Evolutionary conservation across 2,329 filamentous ascomycete genomes (phyloP), one percentile per base, ranked within the genome.

Genomic region (Lachnum nothofagi): DNA sequence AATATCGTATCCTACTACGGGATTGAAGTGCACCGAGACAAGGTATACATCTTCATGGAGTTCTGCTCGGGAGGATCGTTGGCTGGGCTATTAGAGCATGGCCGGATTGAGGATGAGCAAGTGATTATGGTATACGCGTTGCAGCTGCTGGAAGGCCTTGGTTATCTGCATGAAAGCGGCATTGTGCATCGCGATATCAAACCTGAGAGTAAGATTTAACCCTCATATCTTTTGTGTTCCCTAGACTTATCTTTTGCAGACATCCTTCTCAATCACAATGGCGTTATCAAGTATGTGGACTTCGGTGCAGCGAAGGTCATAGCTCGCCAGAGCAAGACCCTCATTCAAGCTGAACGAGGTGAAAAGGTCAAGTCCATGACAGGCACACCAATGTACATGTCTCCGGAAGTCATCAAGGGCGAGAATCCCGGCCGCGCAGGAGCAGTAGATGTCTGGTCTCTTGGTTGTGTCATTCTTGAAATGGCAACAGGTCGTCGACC

Each of bases 21-120:
- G 50, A 97, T 98, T 63, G 93, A 98, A 68, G 93, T 96, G 2
- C 93, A 98, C 69, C 82, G 93, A 55, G 93, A 98, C 74, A 93
- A 95, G 65, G 93, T 98, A n/a, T 98, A 97, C 69, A 96, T 98
- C 59, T 98, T 98, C 67, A 98, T 98, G 93, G 93, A 98, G 68
- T 97, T 95, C 69, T 98, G 93, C 68, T 94, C 90, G 4, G 91
- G 93, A 44, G 93, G 93, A 17, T 97, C 91, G 14, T 76, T 98
- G 42, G 91, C 93, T 35, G 86, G 81, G 43, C 73, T 98, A 44
- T 75, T 98, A 35, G 93, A 98, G 67, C 91, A 98, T 64, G 93
- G 93, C 10, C 86, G 93, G 34, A 96, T 98, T 55, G 93, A 96
- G 71, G 94, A 97, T 64, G 93, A 98, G 67, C 93, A 91, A 48